A percentile compares a stretch with the other conserved stretches of the same genome.
Evolutionary conservation across 495 filamentous ascomycete species (phyloP).

Genomic region (Aspergillus bridgeri): DNA sequence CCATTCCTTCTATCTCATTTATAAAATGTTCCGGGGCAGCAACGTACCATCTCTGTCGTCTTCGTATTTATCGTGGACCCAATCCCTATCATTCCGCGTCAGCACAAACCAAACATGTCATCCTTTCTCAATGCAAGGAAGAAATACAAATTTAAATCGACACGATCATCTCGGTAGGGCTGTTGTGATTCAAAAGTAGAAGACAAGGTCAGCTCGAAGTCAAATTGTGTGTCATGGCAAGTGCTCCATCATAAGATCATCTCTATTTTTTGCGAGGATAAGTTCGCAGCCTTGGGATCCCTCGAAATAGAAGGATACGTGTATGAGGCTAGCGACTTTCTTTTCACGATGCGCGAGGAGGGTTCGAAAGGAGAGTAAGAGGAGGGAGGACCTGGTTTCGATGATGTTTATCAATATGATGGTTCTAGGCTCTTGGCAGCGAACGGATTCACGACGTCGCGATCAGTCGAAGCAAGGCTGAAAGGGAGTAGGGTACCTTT

Average conservation of each 20-base stretch:
- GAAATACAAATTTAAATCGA: conserved; percentile 54
- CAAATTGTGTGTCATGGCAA: conserved; percentile 43
- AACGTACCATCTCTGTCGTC: conserved; percentile 53
- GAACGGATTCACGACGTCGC: neutral
- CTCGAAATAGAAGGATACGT: conserved; percentile 14
- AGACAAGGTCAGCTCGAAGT: conserved; percentile 56
- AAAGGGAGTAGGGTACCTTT: conserved; percentile 55
- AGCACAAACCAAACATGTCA: conserved; percentile 12
- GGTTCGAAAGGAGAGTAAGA: conserved; percentile 38
- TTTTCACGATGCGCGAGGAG: conserved; percentile 40
- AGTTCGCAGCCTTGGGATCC: neutral
- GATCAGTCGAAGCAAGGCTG: no score
- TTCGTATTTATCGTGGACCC: conserved; percentile 87
- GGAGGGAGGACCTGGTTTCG: conserved; percentile 38
- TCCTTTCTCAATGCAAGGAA: neutral
- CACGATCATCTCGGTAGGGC: conserved; percentile 53
- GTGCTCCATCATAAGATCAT: conserved; percentile 34
- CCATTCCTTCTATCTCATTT: conserved; percentile 17
- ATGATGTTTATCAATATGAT: conserved; percentile 28
- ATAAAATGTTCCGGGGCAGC: conserved; percentile 22
- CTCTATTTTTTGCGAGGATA: neutral
- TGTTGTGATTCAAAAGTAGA: conserved; percentile 46
- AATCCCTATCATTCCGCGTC: conserved; percentile 56
- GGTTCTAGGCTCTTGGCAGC: neutral
- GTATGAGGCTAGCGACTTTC: conserved; percentile 31